A percentile compares a stretch with the other conserved stretches of the same genome.
phyloP scores from a whole-genome alignment of 129 eudicot genomes.

The Gnaphalium uliginosum region DNA sequence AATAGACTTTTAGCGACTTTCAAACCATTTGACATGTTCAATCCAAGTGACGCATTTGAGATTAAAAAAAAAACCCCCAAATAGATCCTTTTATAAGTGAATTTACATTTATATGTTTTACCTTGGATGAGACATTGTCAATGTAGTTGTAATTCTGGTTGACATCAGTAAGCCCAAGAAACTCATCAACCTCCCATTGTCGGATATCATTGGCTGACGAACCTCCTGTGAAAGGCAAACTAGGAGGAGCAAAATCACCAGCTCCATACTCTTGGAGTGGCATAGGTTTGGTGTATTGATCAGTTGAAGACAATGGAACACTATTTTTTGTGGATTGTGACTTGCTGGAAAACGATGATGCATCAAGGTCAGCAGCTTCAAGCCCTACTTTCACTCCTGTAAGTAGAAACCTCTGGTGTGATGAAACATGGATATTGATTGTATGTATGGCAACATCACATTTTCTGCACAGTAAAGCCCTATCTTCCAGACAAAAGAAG shows the following conservation, averaged over 20 bases:
- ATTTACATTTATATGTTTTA: conserved; percentile 7
- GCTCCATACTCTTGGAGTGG: conserved; percentile 38
- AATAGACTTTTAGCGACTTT: background rate
- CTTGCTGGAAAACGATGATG: conserved; percentile 44
- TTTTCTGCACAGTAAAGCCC: conserved; percentile 88
- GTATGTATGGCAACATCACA: conserved; percentile 88
- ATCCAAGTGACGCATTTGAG: background rate
- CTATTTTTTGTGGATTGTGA: conserved; percentile 36
- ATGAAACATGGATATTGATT: conserved; percentile 53
- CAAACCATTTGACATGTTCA: background rate
- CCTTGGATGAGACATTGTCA: conserved; percentile 64
- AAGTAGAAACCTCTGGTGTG: conserved; percentile 79
- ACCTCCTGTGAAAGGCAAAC: conserved; percentile 44
- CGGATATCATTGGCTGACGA: conserved; percentile 47
- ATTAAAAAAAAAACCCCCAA: background rate
- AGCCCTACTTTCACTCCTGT: conserved; percentile 86
- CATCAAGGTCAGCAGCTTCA: conserved; percentile 42
- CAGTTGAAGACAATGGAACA: conserved; percentile 32
- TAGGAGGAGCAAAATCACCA: conserved; percentile 40
- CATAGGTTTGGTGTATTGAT: conserved; percentile 33
- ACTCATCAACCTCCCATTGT: conserved; percentile 74
- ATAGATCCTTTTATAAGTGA: background rate
- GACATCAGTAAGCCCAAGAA: conserved; percentile 52
- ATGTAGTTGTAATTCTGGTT: conserved; percentile 47
- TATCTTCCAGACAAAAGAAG: conserved; percentile 91